A percentile compares a stretch with the other conserved stretches of the same genome.
These are phyloP conservation scores for Xylaria curta DNA, from an alignment of 495 filamentous ascomycete species.

Conservation along the genomic window DNA sequence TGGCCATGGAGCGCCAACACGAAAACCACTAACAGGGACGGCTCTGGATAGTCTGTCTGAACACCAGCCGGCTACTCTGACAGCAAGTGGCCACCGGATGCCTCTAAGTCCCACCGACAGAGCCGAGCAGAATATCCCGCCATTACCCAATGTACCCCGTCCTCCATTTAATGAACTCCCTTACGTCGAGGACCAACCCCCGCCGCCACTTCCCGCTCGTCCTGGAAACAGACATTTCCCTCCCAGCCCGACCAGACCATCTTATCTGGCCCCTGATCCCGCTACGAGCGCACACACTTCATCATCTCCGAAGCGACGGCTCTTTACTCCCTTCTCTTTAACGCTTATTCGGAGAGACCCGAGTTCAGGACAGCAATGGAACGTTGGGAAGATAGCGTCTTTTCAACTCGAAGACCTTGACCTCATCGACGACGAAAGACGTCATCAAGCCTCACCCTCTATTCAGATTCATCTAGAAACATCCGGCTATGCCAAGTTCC, in stretches of 20 bases:
- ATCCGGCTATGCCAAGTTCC: conserved; percentile 58
- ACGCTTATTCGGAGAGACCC: conserved; percentile 91
- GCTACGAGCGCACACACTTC: conserved; percentile 24
- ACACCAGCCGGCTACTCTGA: conserved; percentile 2
- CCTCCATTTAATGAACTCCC: conserved; percentile 23
- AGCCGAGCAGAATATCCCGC: conserved; percentile 27
- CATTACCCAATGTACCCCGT: conserved; percentile 24
- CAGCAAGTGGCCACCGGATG: conserved; percentile 27
- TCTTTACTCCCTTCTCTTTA: conserved; percentile 61
- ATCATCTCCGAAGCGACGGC: conserved; percentile 32
- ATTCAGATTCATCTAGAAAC: conserved; percentile 54
- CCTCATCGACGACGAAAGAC: conserved; percentile 63
- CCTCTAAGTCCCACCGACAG: conserved; percentile 31
- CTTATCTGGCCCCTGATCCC: conserved; percentile 5
- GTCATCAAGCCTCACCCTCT: conserved; percentile 41
- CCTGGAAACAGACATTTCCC: conserved; percentile 15
- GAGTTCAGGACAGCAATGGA: conserved; percentile 81
- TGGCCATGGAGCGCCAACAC: conserved; percentile 15
- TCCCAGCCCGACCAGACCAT: conserved; percentile 4
- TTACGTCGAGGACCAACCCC: conserved; percentile 25
- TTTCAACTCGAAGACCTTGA: conserved; percentile 60
- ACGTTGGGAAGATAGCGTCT: conserved; percentile 74
- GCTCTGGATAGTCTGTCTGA: conserved; percentile 4
- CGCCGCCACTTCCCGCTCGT: conserved; percentile 27
- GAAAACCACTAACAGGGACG: conserved; percentile 24